Percentiles rank a stretch among this genome's conserved stretches.
Evolutionary conservation across 306 rosid species (phyloP).

Genomic region (Cucumis cinereus): DNA sequence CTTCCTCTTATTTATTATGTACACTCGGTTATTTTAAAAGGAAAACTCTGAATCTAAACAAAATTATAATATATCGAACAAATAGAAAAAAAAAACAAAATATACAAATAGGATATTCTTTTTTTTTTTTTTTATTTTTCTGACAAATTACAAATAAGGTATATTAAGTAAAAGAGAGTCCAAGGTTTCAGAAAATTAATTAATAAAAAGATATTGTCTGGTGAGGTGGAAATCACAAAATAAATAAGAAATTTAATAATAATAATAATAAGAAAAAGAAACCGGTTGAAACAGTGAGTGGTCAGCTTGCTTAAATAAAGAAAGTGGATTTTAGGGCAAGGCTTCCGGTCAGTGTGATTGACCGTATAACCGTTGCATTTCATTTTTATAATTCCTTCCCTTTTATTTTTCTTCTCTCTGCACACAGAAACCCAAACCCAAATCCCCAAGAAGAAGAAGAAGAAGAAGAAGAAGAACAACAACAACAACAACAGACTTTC

Average conservation of each 20-base stretch:
- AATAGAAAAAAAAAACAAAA: too few species aligned
- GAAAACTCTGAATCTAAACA: too few species aligned
- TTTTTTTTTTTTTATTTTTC: too few species aligned
- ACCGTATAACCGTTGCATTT: constrained; percentile 3
- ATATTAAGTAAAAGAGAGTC: neutral
- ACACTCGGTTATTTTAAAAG: too few species aligned
- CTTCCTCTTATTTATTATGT: too few species aligned
- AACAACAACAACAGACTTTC: neutral
- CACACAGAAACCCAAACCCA: neutral
- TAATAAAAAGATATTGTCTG: neutral
- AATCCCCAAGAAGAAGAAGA: neutral
- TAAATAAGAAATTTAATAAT: neutral
- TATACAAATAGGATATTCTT: too few species aligned
- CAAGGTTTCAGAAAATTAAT: neutral
- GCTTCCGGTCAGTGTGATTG: neutral
- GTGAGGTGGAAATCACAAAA: neutral
- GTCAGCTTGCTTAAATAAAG: neutral
- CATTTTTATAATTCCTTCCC: neutral
- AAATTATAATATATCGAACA: too few species aligned
- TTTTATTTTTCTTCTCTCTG: neutral
- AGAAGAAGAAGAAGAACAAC: neutral
- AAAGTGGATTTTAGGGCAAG: neutral
- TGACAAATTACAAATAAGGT: too few species aligned
- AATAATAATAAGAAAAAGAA: neutral
- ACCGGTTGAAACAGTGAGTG: neutral